Evolutionary conservation across 768 basidiomycete genomes (phyloP), one percentile per base, ranked within the genome.

Genomic region (Phlebiopsis gigantea): DNA sequence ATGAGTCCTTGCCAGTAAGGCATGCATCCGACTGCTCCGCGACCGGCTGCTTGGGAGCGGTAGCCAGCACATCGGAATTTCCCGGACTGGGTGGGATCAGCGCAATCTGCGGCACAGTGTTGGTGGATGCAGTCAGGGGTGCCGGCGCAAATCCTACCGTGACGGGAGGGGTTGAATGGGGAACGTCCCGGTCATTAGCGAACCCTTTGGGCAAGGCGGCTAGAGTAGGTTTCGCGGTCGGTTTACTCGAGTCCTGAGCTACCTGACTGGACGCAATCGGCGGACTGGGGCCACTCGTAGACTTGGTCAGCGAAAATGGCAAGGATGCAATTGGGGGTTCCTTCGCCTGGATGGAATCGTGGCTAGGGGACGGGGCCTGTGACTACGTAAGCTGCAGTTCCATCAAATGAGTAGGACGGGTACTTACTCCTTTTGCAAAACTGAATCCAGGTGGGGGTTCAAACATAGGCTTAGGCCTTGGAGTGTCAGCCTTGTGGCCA

Each of bases 301-400:
- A 30, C 62, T 74, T 77, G n/a, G 72, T 69, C 52, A 88, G 73
- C 8, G 85, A 87, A 68, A 87, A 88, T 9, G 86, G 88, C 53
- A 88, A 72, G 7, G 79, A 73, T 28, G 74, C 46, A 53, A 87
- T 82, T 0, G 87, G 86, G n/a, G 84, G 83, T 58, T 88, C 87
- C 64, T 83, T 84, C 15, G 79, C 79, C 17, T 70, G 67, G 1
- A 73, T 65, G 14, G 71, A 22, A 59, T 79, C 77, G 31, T 75
- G 73, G 44, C 73, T 60, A 30, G 79, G 63, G 9, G 73, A 65
- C 8, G 66, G 29, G 24, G 62, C 62, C 66, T 63, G 58, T 3
- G 41, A n/a, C 52, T 19, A 56, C 28, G 59, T 45, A 49, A 48
- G 28, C 58, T n/a, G 17, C n/a, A 31, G 19, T n/a, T 14, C 9